Base-by-base conservation (phyloP, 2,329 filamentous ascomycete species). In the Huntiella omanensis region DNA sequence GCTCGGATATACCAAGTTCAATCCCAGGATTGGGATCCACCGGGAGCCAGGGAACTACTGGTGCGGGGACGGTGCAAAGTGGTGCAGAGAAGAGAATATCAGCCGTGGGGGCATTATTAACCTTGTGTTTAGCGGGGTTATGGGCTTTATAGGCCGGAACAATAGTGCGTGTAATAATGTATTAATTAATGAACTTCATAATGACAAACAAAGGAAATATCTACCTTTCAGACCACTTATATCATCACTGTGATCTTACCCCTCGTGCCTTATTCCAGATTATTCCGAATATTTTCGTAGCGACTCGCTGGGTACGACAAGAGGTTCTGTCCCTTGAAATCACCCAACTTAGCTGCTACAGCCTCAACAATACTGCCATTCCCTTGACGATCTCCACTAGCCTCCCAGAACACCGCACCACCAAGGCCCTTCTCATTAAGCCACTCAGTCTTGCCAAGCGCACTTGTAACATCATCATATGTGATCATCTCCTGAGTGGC, bases 371-470 rank as follows among this genome's bases (percentile, higher is more conserved):
- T 61, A 54, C 80, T 85, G 15, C 54, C 51, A 1, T 54, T 56
- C 32, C 65, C 69, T 0, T 51, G 53, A 52, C 59, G 64, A 55
- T 92, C 84, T 10, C 75, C 77, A 52, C 74, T 80, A 7, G 75
- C 78, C 60, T 92, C 83, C 84, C 84, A 93, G 71, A 81, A 92
- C 67, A 91, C 83, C 0, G 73, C 77, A 10, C 84, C 84, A 1
- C 80, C 83, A 1, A 92, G 68, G 0, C 70, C 64, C 45, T 67
- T 65, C 16, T 63, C 55, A 53, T 65, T 62, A 52, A 91, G 67
- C 55, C 79, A 91, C 6, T 64, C 57, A 1, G 71, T 71, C 64
- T 91, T 92, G 52, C 63, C 56, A 22, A 57, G 58, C 1, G 72
- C 73, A 51, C 77, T 74, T 32, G 62, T 58, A 0, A 73, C 64